These are phyloP conservation scores for Brettanomyces custersianus DNA, from an alignment of 805 yeast species.

Conservation along the genomic window DNA sequence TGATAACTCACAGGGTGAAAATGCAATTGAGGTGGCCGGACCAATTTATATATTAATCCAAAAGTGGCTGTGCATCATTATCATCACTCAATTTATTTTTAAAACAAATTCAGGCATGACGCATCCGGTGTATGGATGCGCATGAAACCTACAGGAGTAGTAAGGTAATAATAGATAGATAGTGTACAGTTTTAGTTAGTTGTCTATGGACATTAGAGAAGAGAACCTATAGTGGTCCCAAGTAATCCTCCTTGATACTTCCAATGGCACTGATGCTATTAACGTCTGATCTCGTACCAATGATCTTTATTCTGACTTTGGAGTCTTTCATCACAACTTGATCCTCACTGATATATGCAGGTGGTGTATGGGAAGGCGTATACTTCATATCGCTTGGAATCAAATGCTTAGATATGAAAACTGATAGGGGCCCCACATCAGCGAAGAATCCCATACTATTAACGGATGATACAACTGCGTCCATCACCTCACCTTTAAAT, in stretches of 20 bases:
- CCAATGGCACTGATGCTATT: constrained; percentile 97
- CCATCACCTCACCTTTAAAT: constrained; percentile 97
- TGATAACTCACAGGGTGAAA: no score
- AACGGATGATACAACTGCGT: constrained; percentile 90
- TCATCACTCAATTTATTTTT: no score
- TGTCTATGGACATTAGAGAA: no score
- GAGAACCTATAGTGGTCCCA: constrained; percentile 76
- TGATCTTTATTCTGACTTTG: constrained; percentile 87
- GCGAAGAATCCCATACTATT: constrained; percentile 95
- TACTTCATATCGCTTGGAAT: constrained; percentile 91
- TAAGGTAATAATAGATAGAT: no score
- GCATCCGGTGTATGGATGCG: no score
- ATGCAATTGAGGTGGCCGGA: no score
- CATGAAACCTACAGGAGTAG: no score
- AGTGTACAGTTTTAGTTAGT: no score
- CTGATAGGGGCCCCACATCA: constrained; percentile 94
- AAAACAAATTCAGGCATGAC: no score
- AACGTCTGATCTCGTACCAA: constrained; percentile 95
- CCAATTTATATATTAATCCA: no score
- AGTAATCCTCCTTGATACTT: constrained; percentile 92
- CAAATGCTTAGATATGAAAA: constrained; percentile 88
- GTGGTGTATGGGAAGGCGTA: constrained; percentile 94
- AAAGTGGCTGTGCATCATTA: no score
- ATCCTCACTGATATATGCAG: constrained; percentile 94
- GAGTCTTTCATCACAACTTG: constrained; percentile 93